Percentiles rank a stretch among this genome's conserved stretches.
These are phyloP conservation scores for Didymella segeticola DNA, from an alignment of 2,329 filamentous ascomycete species.

Conservation along the genomic window DNA sequence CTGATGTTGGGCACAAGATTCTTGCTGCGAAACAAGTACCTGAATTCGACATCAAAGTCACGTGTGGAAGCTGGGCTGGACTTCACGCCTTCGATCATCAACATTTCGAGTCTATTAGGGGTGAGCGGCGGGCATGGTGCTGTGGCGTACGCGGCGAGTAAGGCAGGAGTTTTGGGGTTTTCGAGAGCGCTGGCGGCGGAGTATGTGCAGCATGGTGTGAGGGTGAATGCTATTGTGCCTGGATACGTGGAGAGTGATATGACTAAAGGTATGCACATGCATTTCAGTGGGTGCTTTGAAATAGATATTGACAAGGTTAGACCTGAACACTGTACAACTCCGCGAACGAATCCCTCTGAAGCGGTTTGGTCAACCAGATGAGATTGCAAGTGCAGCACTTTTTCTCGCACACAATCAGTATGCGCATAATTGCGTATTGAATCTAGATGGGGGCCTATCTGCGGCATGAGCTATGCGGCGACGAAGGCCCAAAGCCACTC, in stretches of 20 bases:
- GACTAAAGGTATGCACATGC: slow-evolving; percentile 66
- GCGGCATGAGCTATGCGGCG: slow-evolving; percentile 51
- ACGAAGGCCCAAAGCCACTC: not conserved
- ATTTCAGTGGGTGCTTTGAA: not conserved
- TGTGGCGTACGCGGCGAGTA: slow-evolving; percentile 77
- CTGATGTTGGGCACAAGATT: slow-evolving; percentile 68
- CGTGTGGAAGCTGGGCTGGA: slow-evolving; percentile 43
- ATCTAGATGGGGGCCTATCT: slow-evolving; percentile 84
- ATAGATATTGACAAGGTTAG: slow-evolving; percentile 34
- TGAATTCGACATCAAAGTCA: slow-evolving; percentile 6
- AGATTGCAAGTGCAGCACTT: slow-evolving; percentile 81
- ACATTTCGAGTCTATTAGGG: slow-evolving; percentile 79
- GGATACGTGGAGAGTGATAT: slow-evolving; percentile 85
- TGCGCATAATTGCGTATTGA: slow-evolving; percentile 85
- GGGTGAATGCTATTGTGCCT: slow-evolving; percentile 81
- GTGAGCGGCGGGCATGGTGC: slow-evolving; percentile 72
- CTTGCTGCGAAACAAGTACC: slow-evolving; percentile 49
- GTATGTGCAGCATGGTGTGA: slow-evolving; percentile 65
- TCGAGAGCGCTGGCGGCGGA: slow-evolving; percentile 72
- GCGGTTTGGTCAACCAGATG: slow-evolving; percentile 71
- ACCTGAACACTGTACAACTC: slow-evolving; percentile 43
- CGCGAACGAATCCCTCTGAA: slow-evolving; percentile 65
- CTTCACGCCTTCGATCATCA: slow-evolving; percentile 69
- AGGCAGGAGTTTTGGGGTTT: slow-evolving; percentile 78
- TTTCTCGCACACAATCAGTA: slow-evolving; percentile 82